A percentile compares a stretch with the other conserved stretches of the same genome.
phyloP scores from a whole-genome alignment of 2,329 filamentous ascomycete species.

The Pseudogymnoascus sp. region DNA sequence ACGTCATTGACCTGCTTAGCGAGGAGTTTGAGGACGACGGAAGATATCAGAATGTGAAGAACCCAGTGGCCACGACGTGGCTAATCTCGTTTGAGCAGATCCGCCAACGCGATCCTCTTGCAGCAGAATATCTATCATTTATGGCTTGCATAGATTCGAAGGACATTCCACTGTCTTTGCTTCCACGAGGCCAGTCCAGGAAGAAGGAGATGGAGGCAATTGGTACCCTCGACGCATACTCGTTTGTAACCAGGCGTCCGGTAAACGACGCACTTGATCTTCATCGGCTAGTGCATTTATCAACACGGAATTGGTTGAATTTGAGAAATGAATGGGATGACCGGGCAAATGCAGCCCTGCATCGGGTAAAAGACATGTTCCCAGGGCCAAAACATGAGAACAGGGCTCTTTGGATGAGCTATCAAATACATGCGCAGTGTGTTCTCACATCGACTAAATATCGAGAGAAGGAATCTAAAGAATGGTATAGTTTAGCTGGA shows the following conservation, averaged over 20 bases:
- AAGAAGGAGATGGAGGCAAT: conserved; percentile 13
- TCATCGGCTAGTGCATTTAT: conserved; percentile 9
- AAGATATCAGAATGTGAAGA: conserved; percentile 24
- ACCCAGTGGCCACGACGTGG: conserved; percentile 21
- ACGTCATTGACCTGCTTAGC: conserved; percentile 27
- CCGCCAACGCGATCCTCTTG: conserved; percentile 20
- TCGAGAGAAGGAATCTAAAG: conserved; percentile 8
- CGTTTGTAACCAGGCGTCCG: conserved; percentile 14
- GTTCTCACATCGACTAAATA: not conserved
- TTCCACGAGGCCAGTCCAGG: conserved; percentile 19
- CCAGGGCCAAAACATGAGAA: conserved; percentile 12
- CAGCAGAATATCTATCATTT: conserved; percentile 32
- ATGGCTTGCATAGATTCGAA: conserved; percentile 34
- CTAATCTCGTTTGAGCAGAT: conserved; percentile 35
- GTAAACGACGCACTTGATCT: conserved; percentile 13
- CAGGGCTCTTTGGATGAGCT: conserved; percentile 6
- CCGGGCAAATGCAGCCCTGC: not conserved
- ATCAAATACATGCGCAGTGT: conserved; percentile 11
- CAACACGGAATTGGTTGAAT: conserved; percentile 6
- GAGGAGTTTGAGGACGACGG: conserved; percentile 29
- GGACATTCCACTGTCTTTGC: conserved; percentile 30
- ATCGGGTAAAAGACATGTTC: conserved; percentile 8
- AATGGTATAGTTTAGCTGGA: conserved; percentile 1
- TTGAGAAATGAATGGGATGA: not conserved
- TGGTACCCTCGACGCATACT: conserved; percentile 15